Evolutionary conservation across 139 green algal genomes (phyloP).

Genomic region (Chara braunii): DNA sequence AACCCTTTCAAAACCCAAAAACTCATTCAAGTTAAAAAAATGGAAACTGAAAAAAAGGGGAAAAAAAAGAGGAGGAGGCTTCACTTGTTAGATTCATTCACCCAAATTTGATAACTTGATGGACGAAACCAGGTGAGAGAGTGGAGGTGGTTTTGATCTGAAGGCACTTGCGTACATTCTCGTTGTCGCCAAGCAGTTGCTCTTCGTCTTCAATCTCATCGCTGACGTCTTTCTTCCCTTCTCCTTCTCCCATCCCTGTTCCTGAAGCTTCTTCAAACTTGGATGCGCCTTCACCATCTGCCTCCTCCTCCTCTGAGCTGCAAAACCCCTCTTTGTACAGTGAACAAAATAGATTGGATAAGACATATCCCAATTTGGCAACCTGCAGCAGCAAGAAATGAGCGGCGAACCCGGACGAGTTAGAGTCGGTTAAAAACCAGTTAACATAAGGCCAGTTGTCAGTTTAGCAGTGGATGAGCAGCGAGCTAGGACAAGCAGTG

Average conservation of each 20-base stretch:
- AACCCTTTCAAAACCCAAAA: not conserved
- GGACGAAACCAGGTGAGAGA: too few relatives aligned
- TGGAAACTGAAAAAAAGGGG: not conserved
- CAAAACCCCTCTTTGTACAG: conserved; percentile 87
- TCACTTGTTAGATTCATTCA: too few relatives aligned
- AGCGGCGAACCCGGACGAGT: too few relatives aligned
- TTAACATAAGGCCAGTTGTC: too few relatives aligned
- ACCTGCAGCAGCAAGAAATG: conserved; percentile 13
- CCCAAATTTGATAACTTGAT: too few relatives aligned
- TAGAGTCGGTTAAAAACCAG: too few relatives aligned
- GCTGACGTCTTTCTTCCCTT: conserved; percentile 79
- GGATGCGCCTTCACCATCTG: conserved; percentile 38
- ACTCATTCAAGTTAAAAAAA: not conserved
- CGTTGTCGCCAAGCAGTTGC: conserved; percentile 81
- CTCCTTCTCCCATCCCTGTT: conserved; percentile 78
- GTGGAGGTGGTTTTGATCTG: not conserved
- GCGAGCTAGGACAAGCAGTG: too few relatives aligned
- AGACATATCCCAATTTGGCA: conserved; percentile 77
- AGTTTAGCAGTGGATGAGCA: too few relatives aligned
- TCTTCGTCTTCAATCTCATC: conserved; percentile 93
- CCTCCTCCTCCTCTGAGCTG: conserved; percentile 47
- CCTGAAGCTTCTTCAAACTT: conserved; percentile 55
- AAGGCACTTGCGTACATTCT: conserved; percentile 10
- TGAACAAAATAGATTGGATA: conserved; percentile 60
- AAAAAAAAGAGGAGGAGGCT: not conserved